A percentile compares a stretch with the other conserved stretches of the same genome.
Evolutionary conservation across 805 yeast genomes (phyloP).

Genomic region (Saturnispora saitoi): DNA sequence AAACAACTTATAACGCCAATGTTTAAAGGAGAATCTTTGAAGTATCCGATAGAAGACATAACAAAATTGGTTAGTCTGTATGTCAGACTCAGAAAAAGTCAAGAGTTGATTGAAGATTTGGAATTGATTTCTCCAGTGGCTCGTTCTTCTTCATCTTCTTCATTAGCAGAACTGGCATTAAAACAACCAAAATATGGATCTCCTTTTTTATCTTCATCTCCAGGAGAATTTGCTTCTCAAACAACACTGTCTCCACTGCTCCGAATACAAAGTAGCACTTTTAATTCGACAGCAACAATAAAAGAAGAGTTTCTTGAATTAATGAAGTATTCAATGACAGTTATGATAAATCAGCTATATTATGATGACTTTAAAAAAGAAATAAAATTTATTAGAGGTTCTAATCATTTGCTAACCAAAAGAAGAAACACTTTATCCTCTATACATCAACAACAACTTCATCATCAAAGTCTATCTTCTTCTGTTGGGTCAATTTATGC

Average conservation of each 20-base stretch:
- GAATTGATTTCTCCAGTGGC: neutral
- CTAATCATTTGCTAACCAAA: constrained; percentile 25
- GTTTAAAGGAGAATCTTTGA: constrained; percentile 39
- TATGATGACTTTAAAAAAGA: constrained; percentile 24
- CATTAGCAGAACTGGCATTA: neutral
- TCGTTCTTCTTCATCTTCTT: constrained; percentile 9
- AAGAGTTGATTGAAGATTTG: constrained; percentile 3
- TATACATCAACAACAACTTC: neutral
- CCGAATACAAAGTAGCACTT: constrained; percentile 6
- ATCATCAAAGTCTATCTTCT: neutral
- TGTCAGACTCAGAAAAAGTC: constrained; percentile 21
- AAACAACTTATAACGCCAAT: constrained; percentile 36
- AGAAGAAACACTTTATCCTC: constrained; percentile 9
- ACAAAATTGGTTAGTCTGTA: constrained; percentile 38
- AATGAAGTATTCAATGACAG: constrained; percentile 34
- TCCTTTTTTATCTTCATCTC: neutral
- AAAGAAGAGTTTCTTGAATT: constrained; percentile 38
- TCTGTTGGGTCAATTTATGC: constrained; percentile 1
- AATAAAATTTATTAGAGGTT: constrained; percentile 24
- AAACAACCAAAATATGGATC: neutral
- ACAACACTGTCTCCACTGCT: constrained; percentile 13
- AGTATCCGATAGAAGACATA: constrained; percentile 49
- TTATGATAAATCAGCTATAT: constrained; percentile 18
- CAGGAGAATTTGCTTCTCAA: constrained; percentile 10
- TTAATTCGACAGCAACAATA: constrained; percentile 28